These are phyloP conservation scores for Pyrenophora graminea DNA, from an alignment of 2,329 filamentous ascomycete genomes.

Conservation along the genomic window DNA sequence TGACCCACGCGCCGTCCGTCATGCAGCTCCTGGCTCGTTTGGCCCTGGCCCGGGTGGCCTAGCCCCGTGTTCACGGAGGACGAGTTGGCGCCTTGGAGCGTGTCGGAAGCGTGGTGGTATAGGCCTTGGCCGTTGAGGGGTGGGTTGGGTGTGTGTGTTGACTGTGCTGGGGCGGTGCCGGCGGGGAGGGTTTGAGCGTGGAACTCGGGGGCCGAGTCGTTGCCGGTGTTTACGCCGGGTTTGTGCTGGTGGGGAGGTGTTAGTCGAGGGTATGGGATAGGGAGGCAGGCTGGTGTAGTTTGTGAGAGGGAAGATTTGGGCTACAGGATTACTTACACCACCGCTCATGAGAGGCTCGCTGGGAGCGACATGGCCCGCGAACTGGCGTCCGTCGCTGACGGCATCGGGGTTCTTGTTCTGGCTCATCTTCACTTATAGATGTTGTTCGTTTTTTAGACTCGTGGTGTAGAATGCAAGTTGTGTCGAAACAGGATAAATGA, in stretches of 20 bases:
- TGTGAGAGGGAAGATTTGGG: too few relatives aligned
- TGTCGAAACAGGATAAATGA: neutral
- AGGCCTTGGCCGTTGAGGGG: constrained; percentile 50
- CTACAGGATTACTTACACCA: constrained; percentile 53
- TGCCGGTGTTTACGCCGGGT: constrained; percentile 62
- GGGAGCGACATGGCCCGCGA: constrained; percentile 57
- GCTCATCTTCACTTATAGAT: constrained; percentile 54
- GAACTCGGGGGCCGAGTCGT: constrained; percentile 66
- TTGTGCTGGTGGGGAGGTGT: constrained; percentile 58
- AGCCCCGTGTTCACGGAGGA: constrained; percentile 58
- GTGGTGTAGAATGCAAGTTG: neutral
- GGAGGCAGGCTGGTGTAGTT: too few relatives aligned
- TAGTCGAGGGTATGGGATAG: neutral
- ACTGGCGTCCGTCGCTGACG: constrained; percentile 58
- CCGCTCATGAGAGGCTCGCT: constrained; percentile 59
- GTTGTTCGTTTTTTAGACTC: constrained; percentile 48
- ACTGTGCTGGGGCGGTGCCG: constrained; percentile 63
- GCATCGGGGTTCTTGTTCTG: constrained; percentile 60
- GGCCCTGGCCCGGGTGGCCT: constrained; percentile 56
- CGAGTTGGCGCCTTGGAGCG: constrained; percentile 58
- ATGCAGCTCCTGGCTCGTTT: constrained; percentile 56
- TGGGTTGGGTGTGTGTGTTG: constrained; percentile 53
- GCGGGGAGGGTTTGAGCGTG: constrained; percentile 63
- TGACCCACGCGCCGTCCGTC: constrained; percentile 51
- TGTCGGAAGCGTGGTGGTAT: constrained; percentile 51